Percentiles rank a stretch among this genome's conserved stretches.
These are phyloP conservation scores for Saccharomycopsis guyanensis DNA, from an alignment of 805 yeast genomes.

Conservation along the genomic window DNA sequence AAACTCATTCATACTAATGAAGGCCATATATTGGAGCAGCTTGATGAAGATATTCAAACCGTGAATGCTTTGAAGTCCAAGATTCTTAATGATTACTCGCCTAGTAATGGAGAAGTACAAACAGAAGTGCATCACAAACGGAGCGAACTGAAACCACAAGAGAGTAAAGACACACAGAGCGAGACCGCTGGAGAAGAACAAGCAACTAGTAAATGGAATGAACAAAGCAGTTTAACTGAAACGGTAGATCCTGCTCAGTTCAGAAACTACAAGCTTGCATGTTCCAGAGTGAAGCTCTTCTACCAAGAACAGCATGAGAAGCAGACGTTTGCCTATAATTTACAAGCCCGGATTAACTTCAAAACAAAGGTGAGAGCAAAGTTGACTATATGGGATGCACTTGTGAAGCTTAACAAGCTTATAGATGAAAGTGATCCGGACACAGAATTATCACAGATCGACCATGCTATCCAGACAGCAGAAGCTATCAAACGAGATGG, in stretches of 20 bases:
- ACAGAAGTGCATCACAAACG: constrained; percentile 12
- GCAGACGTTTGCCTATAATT: constrained; percentile 66
- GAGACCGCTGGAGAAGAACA: background rate
- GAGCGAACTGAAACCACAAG: background rate
- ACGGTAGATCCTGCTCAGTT: constrained; percentile 34
- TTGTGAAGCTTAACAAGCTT: constrained; percentile 50
- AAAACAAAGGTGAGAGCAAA: constrained; percentile 58
- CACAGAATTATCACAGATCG: constrained; percentile 66
- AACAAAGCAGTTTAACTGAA: constrained; percentile 21
- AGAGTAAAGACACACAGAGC: background rate
- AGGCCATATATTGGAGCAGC: constrained; percentile 19
- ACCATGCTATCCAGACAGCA: constrained; percentile 70
- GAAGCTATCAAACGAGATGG: constrained; percentile 63
- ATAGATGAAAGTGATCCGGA: constrained; percentile 72
- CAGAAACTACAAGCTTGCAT: constrained; percentile 62
- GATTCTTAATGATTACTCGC: constrained; percentile 22
- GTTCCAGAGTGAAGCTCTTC: constrained; percentile 58
- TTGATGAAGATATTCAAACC: constrained; percentile 37
- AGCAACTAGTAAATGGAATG: constrained; percentile 1
- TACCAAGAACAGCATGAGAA: constrained; percentile 61
- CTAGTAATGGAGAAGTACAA: constrained; percentile 4
- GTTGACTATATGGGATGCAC: constrained; percentile 68
- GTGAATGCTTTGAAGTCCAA: constrained; percentile 32
- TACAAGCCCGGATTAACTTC: constrained; percentile 65
- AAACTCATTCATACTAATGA: constrained; percentile 17